phyloP scores from a whole-genome alignment of 2,329 filamentous ascomycete genomes.

The Dendryphion nanum region DNA sequence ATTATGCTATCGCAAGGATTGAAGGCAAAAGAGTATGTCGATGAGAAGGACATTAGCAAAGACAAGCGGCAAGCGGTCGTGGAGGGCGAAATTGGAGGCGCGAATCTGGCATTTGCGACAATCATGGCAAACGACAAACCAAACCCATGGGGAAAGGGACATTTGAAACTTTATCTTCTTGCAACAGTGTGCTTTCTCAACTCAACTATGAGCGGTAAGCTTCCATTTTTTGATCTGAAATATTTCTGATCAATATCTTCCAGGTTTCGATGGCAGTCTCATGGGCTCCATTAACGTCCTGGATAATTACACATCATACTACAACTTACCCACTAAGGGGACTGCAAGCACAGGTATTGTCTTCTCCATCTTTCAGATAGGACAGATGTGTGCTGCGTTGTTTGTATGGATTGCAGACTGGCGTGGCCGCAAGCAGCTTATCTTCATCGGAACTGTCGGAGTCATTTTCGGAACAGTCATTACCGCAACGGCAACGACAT shows the following conservation, averaged over 20 bases:
- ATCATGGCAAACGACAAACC: slow-evolving; percentile 21
- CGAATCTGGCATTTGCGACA: slow-evolving; percentile 16
- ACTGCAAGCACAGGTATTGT: slow-evolving; percentile 45
- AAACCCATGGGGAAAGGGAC: slow-evolving; percentile 23
- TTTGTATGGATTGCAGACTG: slow-evolving; percentile 48
- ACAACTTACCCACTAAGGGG: slow-evolving; percentile 34
- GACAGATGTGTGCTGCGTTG: slow-evolving; percentile 45
- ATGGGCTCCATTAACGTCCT: slow-evolving; percentile 49
- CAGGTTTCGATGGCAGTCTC: slow-evolving; percentile 42
- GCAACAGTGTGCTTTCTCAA: slow-evolving; percentile 30
- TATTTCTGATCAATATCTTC: not conserved
- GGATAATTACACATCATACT: slow-evolving; percentile 44
- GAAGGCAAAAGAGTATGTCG: slow-evolving; percentile 5
- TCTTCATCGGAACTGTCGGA: slow-evolving; percentile 42
- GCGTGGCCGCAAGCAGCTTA: slow-evolving; percentile 44
- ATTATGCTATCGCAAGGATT: too few relatives aligned
- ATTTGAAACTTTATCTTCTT: slow-evolving; percentile 26
- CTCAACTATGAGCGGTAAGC: slow-evolving; percentile 43
- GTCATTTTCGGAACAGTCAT: slow-evolving; percentile 22
- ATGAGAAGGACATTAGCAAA: slow-evolving; percentile 15
- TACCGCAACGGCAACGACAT: slow-evolving; percentile 18
- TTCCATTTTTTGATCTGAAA: not conserved
- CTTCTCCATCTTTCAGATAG: slow-evolving; percentile 44
- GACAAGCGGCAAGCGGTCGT: slow-evolving; percentile 17
- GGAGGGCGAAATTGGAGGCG: slow-evolving; percentile 12